Conservation (phyloP, 352 stramenopile genomes). For the Lagenidium sp. region DNA sequence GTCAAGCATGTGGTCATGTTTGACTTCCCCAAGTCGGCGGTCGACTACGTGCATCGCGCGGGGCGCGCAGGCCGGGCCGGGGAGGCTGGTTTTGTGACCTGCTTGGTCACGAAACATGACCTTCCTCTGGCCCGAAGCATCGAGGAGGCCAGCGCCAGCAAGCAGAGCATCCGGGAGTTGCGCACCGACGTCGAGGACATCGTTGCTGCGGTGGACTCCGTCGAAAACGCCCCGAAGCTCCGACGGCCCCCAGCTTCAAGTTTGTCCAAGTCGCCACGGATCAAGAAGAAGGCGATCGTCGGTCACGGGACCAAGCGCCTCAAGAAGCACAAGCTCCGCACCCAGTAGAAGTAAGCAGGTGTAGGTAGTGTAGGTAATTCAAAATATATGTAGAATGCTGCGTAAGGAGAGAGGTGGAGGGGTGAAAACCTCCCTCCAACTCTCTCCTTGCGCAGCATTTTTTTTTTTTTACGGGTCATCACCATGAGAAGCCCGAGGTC, state of each 20-base stretch:
- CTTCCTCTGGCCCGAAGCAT: slow-evolving; percentile 48
- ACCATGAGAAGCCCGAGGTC: too few relatives aligned
- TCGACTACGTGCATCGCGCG: slow-evolving; percentile 92
- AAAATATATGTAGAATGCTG: too few relatives aligned
- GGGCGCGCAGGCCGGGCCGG: slow-evolving; percentile 59
- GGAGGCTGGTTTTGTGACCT: slow-evolving; percentile 53
- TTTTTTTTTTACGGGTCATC: too few relatives aligned
- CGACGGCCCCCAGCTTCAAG: too few relatives aligned
- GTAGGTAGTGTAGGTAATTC: too few relatives aligned
- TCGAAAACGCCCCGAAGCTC: too few relatives aligned
- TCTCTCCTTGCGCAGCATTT: too few relatives aligned
- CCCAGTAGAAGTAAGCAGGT: slow-evolving; percentile 1
- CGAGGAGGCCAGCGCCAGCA: slow-evolving; percentile 50
- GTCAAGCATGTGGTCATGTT: slow-evolving; percentile 92
- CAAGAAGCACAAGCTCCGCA: slow-evolving; percentile 18
- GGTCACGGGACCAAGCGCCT: slow-evolving; percentile 19
- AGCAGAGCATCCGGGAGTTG: slow-evolving; percentile 47
- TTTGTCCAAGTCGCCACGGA: background rate
- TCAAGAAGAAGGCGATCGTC: background rate
- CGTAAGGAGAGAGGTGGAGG: too few relatives aligned
- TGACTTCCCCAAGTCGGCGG: slow-evolving; percentile 89
- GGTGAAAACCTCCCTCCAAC: too few relatives aligned
- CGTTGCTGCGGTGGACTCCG: background rate
- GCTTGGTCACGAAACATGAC: slow-evolving; percentile 70
- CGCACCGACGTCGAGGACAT: slow-evolving; percentile 7